Conservation (phyloP, 1,284 basidiomycete species). For the Sparassis latifolia region DNA sequence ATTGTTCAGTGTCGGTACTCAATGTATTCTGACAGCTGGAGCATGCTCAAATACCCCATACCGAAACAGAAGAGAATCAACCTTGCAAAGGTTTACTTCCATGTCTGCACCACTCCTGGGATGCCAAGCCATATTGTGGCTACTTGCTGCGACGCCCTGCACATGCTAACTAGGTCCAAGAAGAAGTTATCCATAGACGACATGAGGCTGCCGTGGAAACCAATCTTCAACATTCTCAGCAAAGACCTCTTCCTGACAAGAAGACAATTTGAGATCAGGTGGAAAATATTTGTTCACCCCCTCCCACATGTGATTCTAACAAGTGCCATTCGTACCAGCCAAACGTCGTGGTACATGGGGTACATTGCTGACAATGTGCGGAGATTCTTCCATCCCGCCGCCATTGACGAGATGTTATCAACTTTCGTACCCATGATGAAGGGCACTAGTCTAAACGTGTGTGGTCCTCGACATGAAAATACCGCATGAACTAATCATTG, state of each 20-base stretch:
- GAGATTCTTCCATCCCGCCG: conserved; percentile 87
- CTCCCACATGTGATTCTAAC: too few species aligned
- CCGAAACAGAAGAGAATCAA: conserved; percentile 73
- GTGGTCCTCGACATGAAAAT: conserved; percentile 19
- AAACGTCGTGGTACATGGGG: conserved; percentile 78
- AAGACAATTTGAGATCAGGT: conserved; percentile 79
- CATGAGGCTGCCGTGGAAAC: conserved; percentile 84
- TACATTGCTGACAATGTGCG: conserved; percentile 79
- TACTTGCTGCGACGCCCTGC: conserved; percentile 52
- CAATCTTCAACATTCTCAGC: conserved; percentile 75
- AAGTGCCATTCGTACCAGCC: conserved; percentile 32
- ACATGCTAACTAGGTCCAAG: conserved; percentile 56
- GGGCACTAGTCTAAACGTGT: conserved; percentile 66
- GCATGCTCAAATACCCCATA: conserved; percentile 80
- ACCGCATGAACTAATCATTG: background rate
- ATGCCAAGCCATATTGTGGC: conserved; percentile 55
- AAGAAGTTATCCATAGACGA: conserved; percentile 76
- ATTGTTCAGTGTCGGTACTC: conserved; percentile 8
- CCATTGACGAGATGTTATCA: conserved; percentile 86
- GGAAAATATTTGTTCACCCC: conserved; percentile 13
- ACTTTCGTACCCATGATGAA: conserved; percentile 76
- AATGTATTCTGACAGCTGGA: conserved; percentile 49
- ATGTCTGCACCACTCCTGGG: conserved; percentile 53
- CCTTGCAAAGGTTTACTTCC: conserved; percentile 79
- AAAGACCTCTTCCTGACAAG: conserved; percentile 81